Conservation (phyloP, 1,139 yeast genomes). For the Magnusiomyces sp. region DNA sequence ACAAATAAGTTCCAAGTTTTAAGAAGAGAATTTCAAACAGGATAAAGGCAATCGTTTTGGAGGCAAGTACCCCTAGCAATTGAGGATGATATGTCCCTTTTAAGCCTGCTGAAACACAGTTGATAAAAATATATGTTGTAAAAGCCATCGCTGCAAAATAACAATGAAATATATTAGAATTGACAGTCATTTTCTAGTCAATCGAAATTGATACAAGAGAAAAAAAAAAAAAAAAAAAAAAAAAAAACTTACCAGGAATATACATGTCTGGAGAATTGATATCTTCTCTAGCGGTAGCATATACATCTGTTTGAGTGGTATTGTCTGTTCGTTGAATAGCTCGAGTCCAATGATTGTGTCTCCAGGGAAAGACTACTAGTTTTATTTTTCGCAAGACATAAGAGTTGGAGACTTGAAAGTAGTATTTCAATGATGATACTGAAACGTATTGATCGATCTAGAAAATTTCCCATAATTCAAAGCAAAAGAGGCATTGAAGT, state of each 20-base stretch:
- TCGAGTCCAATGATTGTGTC: conserved; percentile 54
- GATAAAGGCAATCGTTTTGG: conserved; percentile 80
- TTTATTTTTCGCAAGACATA: conserved; percentile 71
- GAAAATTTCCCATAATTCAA: too few species aligned
- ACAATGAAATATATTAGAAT: neutral
- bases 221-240: too few species aligned
- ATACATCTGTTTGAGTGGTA: conserved; percentile 39
- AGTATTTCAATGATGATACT: conserved; percentile 55
- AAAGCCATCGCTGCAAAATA: conserved; percentile 57
- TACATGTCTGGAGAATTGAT: conserved; percentile 94
- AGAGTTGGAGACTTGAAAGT: conserved; percentile 84
- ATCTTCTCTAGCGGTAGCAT: conserved; percentile 71
- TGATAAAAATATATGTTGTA: conserved; percentile 75
- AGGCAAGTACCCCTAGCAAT: conserved; percentile 80
- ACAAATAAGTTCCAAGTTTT: conserved; percentile 54
- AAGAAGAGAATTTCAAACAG: conserved; percentile 57
- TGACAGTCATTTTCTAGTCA: neutral
- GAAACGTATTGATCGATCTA: conserved; percentile 28
- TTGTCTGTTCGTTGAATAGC: conserved; percentile 31
- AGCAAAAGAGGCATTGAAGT: neutral
- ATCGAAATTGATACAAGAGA: too few species aligned
- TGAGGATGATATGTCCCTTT: conserved; percentile 92
- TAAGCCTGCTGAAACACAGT: conserved; percentile 82
- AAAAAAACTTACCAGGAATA: conserved; percentile 61
- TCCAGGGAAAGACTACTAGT: conserved; percentile 78